Percentiles rank a stretch among this genome's conserved stretches.
These are phyloP conservation scores for Pyracantha coccinea DNA, from an alignment of 331 rosid genomes.

Conservation along the genomic window DNA sequence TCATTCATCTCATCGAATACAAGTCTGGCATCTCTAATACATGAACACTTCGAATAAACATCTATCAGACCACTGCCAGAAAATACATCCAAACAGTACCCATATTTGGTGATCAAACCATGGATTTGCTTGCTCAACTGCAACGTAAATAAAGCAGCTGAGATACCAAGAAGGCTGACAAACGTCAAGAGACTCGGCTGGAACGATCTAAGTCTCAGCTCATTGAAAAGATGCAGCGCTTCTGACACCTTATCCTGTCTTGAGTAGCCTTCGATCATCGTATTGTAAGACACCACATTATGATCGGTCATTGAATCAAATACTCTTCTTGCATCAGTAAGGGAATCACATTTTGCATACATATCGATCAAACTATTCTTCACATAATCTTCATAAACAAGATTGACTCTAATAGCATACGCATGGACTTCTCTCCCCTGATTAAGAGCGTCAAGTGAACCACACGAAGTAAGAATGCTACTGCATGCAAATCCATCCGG, in stretches of 20 bases:
- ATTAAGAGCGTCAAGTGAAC: constrained; percentile 49
- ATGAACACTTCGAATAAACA: constrained; percentile 76
- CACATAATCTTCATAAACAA: constrained; percentile 59
- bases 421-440: constrained; percentile 75
- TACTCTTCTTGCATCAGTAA: constrained; percentile 56
- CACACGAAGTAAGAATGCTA: constrained; percentile 77
- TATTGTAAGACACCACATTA: constrained; percentile 71
- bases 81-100: constrained; percentile 58
- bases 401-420: constrained; percentile 47
- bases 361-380: constrained; percentile 79
- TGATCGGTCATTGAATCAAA: constrained; percentile 41
- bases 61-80: constrained; percentile 79
- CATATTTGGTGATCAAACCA: constrained; percentile 52
- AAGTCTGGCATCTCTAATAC: constrained; percentile 51
- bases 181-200: constrained; percentile 63
- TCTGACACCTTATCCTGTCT: constrained; percentile 44
- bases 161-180: constrained; percentile 76
- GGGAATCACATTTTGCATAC: constrained; percentile 75
- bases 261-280: constrained; percentile 89
- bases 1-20: constrained; percentile 61
- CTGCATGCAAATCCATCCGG: constrained; percentile 72
- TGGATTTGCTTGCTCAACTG: constrained; percentile 74
- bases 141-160: constrained; percentile 46
- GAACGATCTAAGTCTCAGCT: constrained; percentile 48
- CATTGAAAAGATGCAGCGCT: constrained; percentile 54